Conservation (phyloP, 208 protist genomes). For the Strigomonas culicis region DNA sequence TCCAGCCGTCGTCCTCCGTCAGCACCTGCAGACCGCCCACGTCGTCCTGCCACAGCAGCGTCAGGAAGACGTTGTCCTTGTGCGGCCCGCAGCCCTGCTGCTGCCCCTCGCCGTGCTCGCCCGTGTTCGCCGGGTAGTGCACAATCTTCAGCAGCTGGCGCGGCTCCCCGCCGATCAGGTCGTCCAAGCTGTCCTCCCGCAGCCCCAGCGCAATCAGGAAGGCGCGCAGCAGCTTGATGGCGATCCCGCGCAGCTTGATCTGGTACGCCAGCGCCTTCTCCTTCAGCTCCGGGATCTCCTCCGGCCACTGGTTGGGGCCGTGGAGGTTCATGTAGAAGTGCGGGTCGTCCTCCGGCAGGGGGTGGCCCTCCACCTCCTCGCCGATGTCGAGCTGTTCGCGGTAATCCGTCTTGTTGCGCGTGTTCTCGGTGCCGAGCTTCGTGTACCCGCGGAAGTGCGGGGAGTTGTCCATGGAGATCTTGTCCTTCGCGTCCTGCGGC, state of each 20-base stretch:
- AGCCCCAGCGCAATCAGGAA: constrained; percentile 1
- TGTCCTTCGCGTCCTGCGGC: constrained; percentile 9
- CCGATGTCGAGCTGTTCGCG: constrained; percentile 9
- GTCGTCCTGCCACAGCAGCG: constrained; percentile 18
- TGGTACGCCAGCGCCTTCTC: not conserved
- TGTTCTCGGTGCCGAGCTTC: not conserved
- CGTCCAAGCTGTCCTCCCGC: not conserved
- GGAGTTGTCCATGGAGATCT: constrained; percentile 9
- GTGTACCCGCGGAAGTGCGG: constrained; percentile 10
- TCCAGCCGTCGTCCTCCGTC: constrained; percentile 12
- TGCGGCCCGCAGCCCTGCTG: constrained; percentile 6
- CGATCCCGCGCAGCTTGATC: not conserved
- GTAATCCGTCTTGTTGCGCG: constrained; percentile 10
- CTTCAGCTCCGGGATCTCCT: constrained; percentile 1
- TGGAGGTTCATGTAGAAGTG: constrained; percentile 8
- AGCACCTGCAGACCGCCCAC: constrained; percentile 14
- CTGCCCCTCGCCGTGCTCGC: not conserved
- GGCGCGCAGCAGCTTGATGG: constrained; percentile 3
- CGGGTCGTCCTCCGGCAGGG: constrained; percentile 7
- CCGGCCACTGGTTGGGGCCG: constrained; percentile 8
- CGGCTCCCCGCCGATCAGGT: not conserved
- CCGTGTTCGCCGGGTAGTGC: constrained; percentile 10
- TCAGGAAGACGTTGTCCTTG: constrained; percentile 6
- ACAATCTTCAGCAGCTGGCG: not conserved
- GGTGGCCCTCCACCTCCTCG: not conserved